phyloP scores from a whole-genome alignment of 1,284 basidiomycete species.

The Anthracocystis panici-leucophaei region DNA sequence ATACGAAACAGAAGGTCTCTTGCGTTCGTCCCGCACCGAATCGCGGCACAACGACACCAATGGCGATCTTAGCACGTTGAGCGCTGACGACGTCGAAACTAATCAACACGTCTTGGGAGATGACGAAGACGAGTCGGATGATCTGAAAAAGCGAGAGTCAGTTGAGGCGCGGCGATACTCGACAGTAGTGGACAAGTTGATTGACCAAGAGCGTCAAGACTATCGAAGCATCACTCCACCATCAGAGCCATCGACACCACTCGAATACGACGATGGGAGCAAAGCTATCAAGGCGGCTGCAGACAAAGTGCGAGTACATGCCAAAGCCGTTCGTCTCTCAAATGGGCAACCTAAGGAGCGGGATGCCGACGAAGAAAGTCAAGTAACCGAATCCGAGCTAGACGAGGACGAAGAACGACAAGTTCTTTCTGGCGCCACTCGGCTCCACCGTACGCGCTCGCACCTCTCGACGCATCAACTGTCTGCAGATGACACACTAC shows the following conservation, averaged over 20 bases:
- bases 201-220: conserved; percentile 40
- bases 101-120: conserved; percentile 33
- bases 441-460: conserved; percentile 47
- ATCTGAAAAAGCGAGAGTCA: conserved; percentile 11
- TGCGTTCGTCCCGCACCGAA: conserved; percentile 13
- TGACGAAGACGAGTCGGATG: conserved; percentile 11
- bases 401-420: conserved; percentile 54
- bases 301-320: conserved; percentile 33
- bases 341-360: background rate
- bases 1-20: conserved; percentile 33
- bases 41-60: background rate
- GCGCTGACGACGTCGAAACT: background rate
- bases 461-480: conserved; percentile 35
- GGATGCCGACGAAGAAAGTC: conserved; percentile 32
- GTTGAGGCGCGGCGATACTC: conserved; percentile 6
- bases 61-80: conserved; percentile 7
- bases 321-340: conserved; percentile 19
- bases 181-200: conserved; percentile 19
- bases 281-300: conserved; percentile 16
- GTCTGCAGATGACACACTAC: conserved; percentile 13
- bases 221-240: conserved; percentile 45
- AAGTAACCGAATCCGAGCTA: conserved; percentile 53
- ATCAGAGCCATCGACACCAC: conserved; percentile 16
- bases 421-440: conserved; percentile 49
- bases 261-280: conserved; percentile 8